Evolutionary conservation across 805 yeast species (phyloP), one percentile per base, ranked within the genome.

Genomic region (Torulaspora maleeae): DNA sequence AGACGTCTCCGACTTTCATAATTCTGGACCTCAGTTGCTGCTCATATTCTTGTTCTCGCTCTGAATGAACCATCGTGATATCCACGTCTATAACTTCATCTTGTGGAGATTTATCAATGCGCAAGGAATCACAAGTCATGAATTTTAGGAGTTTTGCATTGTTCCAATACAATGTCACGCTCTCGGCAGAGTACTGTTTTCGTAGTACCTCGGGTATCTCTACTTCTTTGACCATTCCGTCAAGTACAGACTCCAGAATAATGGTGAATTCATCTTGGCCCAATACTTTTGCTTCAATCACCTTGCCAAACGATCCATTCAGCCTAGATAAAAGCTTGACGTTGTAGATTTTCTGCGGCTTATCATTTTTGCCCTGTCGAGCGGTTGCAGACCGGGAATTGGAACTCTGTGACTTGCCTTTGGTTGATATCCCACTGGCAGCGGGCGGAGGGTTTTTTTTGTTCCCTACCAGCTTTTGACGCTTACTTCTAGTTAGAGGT

Each of bases 41-140:
- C 36, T 56, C 59, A 37, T 52, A 50, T 13, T 44, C 40, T 11
- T 41, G 36, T 33, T 51, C 61, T 11, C 41, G 30, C n/a, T 50
- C 55, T 35, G 54, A 56, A 1, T 60, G 47, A 2, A 61, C 53
- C 15, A 64, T 36, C 3, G 46, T 38, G 25, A 64, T 41, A 11
- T 56, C 55, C 2, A 62, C 50, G 16, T 58, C 59, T 8, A 55
- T 40, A 1, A 58, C 43, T 44, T 61, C 63, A 43, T 50, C 47
- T 17, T 51, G 58, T 38, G 48, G 52, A 8, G 44, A 38, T 29
- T 52, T 56, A 12, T 61, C 52, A 3, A 63, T 52, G 22, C 53
- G 55, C 13, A 64, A 44, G 15, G 66, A 61, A 34, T 62, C 54
- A 38, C 67, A 63, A 19, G 56, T 57, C 66, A 63, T 61, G 43